A percentile compares a stretch with the other conserved stretches of the same genome.
These are phyloP conservation scores for Saussurea involucrata DNA, from an alignment of 129 eudicot species.

Conservation along the genomic window DNA sequence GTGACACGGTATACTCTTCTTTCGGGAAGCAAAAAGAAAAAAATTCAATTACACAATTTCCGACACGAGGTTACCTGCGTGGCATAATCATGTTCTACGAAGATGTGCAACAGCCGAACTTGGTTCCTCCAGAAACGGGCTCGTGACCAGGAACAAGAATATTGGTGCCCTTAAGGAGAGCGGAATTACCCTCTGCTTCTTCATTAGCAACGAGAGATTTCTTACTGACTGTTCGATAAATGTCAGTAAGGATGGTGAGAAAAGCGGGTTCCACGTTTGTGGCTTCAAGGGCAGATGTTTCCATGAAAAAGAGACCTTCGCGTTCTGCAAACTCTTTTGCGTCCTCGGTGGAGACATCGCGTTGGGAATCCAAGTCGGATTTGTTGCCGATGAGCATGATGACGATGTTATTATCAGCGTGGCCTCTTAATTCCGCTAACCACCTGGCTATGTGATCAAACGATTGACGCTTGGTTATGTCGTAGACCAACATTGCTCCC, in stretches of 20 bases:
- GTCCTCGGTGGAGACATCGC: constrained; percentile 69
- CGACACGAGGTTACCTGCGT: constrained; percentile 13
- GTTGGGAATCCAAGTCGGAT: constrained; percentile 61
- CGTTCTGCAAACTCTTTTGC: constrained; percentile 78
- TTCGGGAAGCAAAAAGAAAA: background rate
- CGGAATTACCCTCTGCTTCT: constrained; percentile 54
- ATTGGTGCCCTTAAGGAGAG: constrained; percentile 71
- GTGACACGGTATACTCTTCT: background rate
- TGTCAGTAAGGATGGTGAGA: constrained; percentile 59
- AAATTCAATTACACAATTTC: background rate
- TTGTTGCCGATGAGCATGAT: constrained; percentile 91
- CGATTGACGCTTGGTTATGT: constrained; percentile 78
- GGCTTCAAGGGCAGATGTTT: constrained; percentile 89
- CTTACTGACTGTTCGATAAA: constrained; percentile 64
- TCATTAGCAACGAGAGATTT: constrained; percentile 80
- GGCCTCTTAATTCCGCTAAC: constrained; percentile 75
- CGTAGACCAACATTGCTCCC: constrained; percentile 88
- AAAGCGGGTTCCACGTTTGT: constrained; percentile 79
- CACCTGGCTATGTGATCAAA: constrained; percentile 83
- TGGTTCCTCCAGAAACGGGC: constrained; percentile 38
- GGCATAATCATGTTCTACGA: constrained; percentile 24
- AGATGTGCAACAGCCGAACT: constrained; percentile 57
- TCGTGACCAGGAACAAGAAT: constrained; percentile 61
- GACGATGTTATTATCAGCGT: constrained; percentile 73
- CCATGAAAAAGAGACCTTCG: constrained; percentile 85